A percentile compares a stretch with the other conserved stretches of the same genome.
phyloP scores from a whole-genome alignment of 305 asterid species.

The Caryopteris hybrid region DNA sequence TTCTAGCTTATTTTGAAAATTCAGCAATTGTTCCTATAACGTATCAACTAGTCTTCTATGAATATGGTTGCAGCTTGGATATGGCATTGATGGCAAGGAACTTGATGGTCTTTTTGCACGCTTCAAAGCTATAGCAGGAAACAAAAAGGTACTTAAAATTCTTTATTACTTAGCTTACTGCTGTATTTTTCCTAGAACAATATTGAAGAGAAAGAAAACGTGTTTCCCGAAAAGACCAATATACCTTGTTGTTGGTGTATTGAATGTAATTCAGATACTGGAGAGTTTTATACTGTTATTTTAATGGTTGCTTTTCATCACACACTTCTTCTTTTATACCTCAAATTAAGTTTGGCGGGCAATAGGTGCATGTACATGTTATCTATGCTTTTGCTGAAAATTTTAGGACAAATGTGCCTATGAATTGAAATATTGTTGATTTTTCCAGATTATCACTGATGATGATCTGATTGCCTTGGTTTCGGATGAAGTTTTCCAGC shows the following conservation, averaged over 20 bases:
- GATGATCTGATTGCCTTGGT: conserved; percentile 88
- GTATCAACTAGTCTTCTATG: conserved; percentile 13
- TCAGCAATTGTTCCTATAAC: conserved; percentile 1
- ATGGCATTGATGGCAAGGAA: conserved; percentile 71
- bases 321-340: no score
- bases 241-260: no score
- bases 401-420: no score
- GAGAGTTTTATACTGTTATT: no score
- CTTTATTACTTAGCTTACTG: neutral
- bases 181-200: no score
- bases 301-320: no score
- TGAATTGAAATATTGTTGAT: neutral
- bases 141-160: conserved; percentile 67
- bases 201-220: no score
- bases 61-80: conserved; percentile 69
- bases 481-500: conserved; percentile 92
- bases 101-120: conserved; percentile 90
- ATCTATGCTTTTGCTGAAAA: no score
- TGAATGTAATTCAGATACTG: no score
- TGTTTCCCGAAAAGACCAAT: no score
- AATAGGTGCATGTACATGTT: no score
- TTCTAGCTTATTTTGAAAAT: conserved; percentile 12
- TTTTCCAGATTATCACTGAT: conserved; percentile 66
- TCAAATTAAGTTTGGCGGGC: no score
- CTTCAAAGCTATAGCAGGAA: conserved; percentile 90